Percentiles rank a stretch among this genome's conserved stretches.
These are phyloP conservation scores for Botryotinia calthae DNA, from an alignment of 2,329 filamentous ascomycete genomes.

Conservation along the genomic window DNA sequence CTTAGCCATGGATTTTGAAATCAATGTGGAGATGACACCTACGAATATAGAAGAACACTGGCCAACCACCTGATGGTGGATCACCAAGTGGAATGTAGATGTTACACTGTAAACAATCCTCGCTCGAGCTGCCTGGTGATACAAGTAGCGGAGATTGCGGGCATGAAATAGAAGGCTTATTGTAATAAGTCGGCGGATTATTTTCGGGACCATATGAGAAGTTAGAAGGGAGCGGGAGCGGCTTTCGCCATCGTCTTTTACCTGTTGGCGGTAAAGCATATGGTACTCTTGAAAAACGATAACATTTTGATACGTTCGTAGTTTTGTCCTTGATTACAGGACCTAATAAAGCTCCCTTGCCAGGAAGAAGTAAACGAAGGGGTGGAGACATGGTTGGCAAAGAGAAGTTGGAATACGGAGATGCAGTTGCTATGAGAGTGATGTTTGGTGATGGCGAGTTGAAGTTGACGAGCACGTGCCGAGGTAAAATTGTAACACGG, in stretches of 20 bases:
- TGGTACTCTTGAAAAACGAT: constrained; percentile 44
- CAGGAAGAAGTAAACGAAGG: constrained; percentile 2
- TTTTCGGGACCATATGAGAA: constrained; percentile 7
- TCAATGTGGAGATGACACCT: neutral
- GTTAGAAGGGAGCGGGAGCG: neutral
- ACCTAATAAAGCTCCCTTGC: constrained; percentile 1
- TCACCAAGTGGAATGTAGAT: constrained; percentile 13
- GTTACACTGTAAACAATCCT: constrained; percentile 20
- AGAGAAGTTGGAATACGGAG: neutral
- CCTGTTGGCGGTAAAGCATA: constrained; percentile 20
- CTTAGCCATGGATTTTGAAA: neutral
- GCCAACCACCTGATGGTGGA: constrained; percentile 14
- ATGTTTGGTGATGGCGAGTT: neutral
- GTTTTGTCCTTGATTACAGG: neutral
- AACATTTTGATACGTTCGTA: constrained; percentile 14
- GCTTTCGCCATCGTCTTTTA: constrained; percentile 9
- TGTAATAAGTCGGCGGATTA: neutral
- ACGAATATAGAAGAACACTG: constrained; percentile 20
- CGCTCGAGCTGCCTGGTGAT: neutral
- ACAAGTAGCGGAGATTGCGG: constrained; percentile 1
- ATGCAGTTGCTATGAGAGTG: neutral
- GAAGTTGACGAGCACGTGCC: neutral
- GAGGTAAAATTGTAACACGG: neutral
- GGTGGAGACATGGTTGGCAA: neutral
- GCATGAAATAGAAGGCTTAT: neutral